Percentiles rank a stretch among this genome's conserved stretches.
These are phyloP conservation scores for Aspergillus coremiiformis DNA, from an alignment of 495 filamentous ascomycete genomes.

Conservation along the genomic window DNA sequence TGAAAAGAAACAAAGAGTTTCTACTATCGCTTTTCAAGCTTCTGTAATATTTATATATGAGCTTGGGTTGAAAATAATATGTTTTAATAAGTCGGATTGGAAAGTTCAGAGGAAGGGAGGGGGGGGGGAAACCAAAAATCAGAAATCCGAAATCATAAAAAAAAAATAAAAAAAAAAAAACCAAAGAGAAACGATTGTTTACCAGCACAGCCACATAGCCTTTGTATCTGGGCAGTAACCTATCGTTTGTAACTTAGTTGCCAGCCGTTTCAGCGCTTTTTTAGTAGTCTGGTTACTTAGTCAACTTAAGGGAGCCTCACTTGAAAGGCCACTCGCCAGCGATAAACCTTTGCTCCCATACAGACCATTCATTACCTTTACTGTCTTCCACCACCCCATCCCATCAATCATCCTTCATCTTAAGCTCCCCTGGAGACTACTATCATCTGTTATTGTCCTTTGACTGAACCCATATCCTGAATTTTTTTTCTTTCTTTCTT, in stretches of 20 bases:
- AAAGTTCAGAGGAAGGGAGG: too few relatives aligned
- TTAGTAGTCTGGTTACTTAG: slow-evolving; percentile 14
- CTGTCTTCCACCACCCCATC: slow-evolving; percentile 23
- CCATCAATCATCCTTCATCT: slow-evolving; percentile 16
- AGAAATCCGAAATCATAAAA: too few relatives aligned
- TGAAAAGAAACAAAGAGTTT: slow-evolving; percentile 1
- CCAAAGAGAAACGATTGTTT: neutral
- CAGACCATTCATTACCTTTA: slow-evolving; percentile 6
- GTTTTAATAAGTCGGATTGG: too few relatives aligned
- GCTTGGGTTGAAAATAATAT: too few relatives aligned
- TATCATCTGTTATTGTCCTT: slow-evolving; percentile 7
- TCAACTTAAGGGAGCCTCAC: slow-evolving; percentile 12
- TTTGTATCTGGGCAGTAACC: slow-evolving; percentile 1
- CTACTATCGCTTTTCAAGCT: too few relatives aligned
- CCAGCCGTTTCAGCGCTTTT: slow-evolving; percentile 10
- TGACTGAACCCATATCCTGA: slow-evolving; percentile 8
- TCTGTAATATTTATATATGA: too few relatives aligned
- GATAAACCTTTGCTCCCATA: slow-evolving; percentile 11
- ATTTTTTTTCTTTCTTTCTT: slow-evolving; percentile 17
- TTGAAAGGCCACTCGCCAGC: slow-evolving; percentile 1
- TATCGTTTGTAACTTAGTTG: neutral
- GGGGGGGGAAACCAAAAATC: too few relatives aligned
- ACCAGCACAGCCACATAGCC: slow-evolving; percentile 11
- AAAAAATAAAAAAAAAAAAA: neutral
- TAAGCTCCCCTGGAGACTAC: slow-evolving; percentile 8